Evolutionary conservation across 75 land plant genomes (phyloP), one percentile per base, ranked within the genome.

Genomic region (Pinus tabuliformis): DNA sequence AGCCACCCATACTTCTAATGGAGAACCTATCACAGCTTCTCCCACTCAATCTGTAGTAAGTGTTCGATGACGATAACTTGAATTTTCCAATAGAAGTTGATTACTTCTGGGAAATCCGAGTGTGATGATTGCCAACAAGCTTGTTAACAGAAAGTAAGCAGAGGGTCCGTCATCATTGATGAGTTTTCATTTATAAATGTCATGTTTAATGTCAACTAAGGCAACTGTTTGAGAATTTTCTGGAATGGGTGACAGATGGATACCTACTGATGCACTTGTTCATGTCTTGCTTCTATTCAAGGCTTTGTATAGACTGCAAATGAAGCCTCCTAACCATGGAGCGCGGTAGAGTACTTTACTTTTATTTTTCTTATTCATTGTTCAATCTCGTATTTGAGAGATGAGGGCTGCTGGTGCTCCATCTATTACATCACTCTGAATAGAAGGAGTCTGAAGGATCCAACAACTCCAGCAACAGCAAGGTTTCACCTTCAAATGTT

Each of bases 121-220:
- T 42, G 72, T 20, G 13, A 37, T 68, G 49, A n/a, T 52, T 5
- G n/a, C 3, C n/a, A 39, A 20, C 18, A 37, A 18, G 49, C 33
- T 66, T 37, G 8, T 66, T 68, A 68, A 64, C 20, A 64, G 8
- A 64, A 24, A 64, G 54, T 49, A 33, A 64, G 20, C 39, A 64
- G 42, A 36, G 16, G 22, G 8, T 42, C 24, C n/a, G 52, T 9
- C 54, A 39, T 18, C 12, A 3, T 39, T 68, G 3, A 42, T 16
- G 49, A 68, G 33, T 42, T 68, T 66, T 66, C 39, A 66, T 66
- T 36, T 45, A 68, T 42, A 68, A 64, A 42, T 30, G 68, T 68
- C 39, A 3, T 49, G 54, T 49, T 49, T 49, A 49, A 49, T 49
- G 54, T 49, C 54, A 49, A 45, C 11, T 36, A 20, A 66, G 9